These are phyloP conservation scores for Myrmaecium sp. DNA, from an alignment of 2,329 filamentous ascomycete species.

Conservation along the genomic window DNA sequence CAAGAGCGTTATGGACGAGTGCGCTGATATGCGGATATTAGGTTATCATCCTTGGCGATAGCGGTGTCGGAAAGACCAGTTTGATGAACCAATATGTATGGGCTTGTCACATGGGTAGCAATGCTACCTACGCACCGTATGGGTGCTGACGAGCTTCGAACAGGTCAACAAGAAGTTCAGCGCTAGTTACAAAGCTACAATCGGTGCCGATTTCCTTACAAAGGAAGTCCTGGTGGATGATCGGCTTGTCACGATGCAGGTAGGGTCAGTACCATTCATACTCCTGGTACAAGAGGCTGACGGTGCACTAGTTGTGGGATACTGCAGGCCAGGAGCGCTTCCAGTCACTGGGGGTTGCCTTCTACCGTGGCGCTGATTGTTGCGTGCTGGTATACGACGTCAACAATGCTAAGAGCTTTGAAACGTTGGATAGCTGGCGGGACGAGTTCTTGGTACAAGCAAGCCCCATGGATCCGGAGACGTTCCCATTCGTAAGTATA, in stretches of 20 bases:
- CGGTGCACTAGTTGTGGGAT: constrained; percentile 64
- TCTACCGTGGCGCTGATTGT: constrained; percentile 95
- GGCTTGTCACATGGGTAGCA: too few relatives aligned
- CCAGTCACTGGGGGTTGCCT: constrained; percentile 90
- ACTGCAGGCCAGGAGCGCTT: constrained; percentile 95
- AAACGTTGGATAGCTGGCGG: constrained; percentile 94
- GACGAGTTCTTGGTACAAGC: constrained; percentile 98
- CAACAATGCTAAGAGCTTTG: constrained; percentile 98
- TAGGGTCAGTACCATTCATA: constrained; percentile 20
- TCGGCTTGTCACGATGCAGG: constrained; percentile 96
- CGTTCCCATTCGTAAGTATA: constrained; percentile 77
- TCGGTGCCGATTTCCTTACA: constrained; percentile 94
- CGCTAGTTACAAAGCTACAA: constrained; percentile 98
- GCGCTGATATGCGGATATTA: constrained; percentile 21
- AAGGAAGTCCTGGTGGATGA: constrained; percentile 97
- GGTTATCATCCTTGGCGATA: constrained; percentile 98
- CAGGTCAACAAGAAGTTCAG: constrained; percentile 99
- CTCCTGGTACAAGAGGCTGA: constrained; percentile 7
- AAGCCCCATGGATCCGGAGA: constrained; percentile 87
- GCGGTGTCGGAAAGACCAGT: constrained; percentile 96
- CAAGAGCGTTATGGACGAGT: constrained; percentile 5
- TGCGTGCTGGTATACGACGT: constrained; percentile 97
- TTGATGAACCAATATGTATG: constrained; percentile 99
- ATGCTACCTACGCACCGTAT: constrained; percentile 1
- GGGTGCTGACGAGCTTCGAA: constrained; percentile 2